Evolutionary conservation across 2,329 filamentous ascomycete species (phyloP), one percentile per base, ranked within the genome.

Genomic region (Emergomyces pasteurianus): DNA sequence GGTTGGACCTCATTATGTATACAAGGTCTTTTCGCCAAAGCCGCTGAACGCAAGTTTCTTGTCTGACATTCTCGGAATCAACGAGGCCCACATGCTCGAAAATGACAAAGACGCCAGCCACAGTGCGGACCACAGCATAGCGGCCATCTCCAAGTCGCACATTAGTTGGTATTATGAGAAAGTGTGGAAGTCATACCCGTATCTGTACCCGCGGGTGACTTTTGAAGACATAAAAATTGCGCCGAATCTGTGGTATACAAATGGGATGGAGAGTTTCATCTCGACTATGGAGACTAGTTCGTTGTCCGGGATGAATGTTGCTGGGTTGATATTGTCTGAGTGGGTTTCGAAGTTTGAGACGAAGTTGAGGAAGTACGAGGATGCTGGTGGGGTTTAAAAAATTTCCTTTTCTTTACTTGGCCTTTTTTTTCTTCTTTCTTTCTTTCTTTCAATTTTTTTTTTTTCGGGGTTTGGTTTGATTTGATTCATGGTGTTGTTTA

Each of bases 281-380:
- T 94, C 88, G 10, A 96, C 91, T 0, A 97, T 99, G 94, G 94
- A 99, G 79, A 96, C 94, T 7, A 96, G 86, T 72, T 88, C 90
- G 1, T 74, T 97, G 66, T 94, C 94, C 85, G 94, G 94, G 5
- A 79, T 74, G 70, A 86, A 86, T 63, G 78, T 82, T 60, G 79
- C 78, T 18, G 78, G 79, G 60, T 80, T 84, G 64, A 84, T 84
- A 56, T 69, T 73, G 69, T 81, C 82, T 58, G 78, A 65, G 43
- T 64, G 65, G 60, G 62, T 61, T 16, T 58, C 61, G 18, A 58
- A 65, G 59, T 63, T 64, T 58, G 58, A 63, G 36, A 54, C 62
- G 18, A 65, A 63, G 59, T 31, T 64, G 59, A 64, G 63, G 59
- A 60, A 56, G 55, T 64, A 57, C 36, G 64, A 63, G 58, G 58